Evolutionary conservation across 495 filamentous ascomycete genomes (phyloP).

Genomic region (Aspergillus heteromorphus): DNA sequence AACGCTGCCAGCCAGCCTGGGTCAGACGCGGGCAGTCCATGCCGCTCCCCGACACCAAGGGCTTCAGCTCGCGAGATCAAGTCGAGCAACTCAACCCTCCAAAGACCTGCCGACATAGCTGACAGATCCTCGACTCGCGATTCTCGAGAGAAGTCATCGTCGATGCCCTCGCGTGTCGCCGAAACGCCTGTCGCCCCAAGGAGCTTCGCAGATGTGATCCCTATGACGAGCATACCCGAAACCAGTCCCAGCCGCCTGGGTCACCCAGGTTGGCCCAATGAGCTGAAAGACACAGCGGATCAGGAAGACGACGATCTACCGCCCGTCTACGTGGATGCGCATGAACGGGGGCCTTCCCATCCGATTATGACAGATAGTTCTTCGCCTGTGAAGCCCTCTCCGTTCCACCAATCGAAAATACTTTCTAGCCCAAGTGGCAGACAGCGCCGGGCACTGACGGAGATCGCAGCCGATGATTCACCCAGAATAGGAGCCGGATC

Average conservation of each 20-base stretch:
- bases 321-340: conserved; percentile 23
- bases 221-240: conserved; percentile 36
- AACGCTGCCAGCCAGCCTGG: background rate
- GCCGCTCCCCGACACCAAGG: conserved; percentile 7
- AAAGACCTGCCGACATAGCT: background rate
- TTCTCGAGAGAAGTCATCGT: conserved; percentile 29
- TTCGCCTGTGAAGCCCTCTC: conserved; percentile 27
- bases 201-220: conserved; percentile 23
- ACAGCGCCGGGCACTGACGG: conserved; percentile 38
- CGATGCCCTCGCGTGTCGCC: conserved; percentile 37
- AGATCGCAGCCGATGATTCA: conserved; percentile 42
- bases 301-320: conserved; percentile 43
- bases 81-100: conserved; percentile 14
- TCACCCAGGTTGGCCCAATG: conserved; percentile 22
- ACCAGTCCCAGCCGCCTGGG: conserved; percentile 34
- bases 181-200: conserved; percentile 37
- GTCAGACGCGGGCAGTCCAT: conserved; percentile 6
- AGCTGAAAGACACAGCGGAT: conserved; percentile 23
- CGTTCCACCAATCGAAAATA: conserved; percentile 23
- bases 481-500: conserved; percentile 29
- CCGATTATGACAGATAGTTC: conserved; percentile 22
- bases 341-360: conserved; percentile 17
- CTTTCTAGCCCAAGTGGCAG: conserved; percentile 39
- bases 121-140: conserved; percentile 7
- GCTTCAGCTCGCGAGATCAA: conserved; percentile 9